Conservation (phyloP, 495 filamentous ascomycete species). For the Podospora comata region DNA sequence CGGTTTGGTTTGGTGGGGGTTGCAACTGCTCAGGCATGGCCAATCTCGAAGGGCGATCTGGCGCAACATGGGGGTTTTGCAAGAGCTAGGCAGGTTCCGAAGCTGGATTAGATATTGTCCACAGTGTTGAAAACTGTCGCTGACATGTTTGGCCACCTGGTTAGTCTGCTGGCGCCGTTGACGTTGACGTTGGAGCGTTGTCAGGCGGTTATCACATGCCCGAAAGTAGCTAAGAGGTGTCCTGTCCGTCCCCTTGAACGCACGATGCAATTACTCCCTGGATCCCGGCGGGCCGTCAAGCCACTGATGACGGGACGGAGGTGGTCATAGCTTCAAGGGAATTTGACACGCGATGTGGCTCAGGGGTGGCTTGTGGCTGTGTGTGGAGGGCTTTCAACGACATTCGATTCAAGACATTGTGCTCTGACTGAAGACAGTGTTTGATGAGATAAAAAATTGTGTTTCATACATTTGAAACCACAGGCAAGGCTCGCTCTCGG, state of each 20-base stretch:
- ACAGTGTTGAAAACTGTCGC: not conserved
- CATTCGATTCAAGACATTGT: not conserved
- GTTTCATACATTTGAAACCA: not conserved
- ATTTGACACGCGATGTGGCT: not conserved
- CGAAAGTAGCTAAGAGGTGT: not conserved
- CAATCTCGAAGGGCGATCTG: constrained; percentile 15
- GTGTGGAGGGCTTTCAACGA: not conserved
- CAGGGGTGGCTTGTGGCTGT: not conserved
- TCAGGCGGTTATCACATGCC: not conserved
- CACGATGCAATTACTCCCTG: not conserved
- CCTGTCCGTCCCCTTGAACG: no score
- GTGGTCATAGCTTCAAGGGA: not conserved
- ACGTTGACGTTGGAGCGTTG: not conserved
- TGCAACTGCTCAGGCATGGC: constrained; percentile 42
- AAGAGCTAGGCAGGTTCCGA: not conserved
- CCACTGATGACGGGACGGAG: no score
- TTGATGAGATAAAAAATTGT: not conserved
- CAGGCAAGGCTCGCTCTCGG: not conserved
- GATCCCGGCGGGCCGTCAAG: not conserved
- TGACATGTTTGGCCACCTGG: not conserved
- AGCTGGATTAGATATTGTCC: not conserved
- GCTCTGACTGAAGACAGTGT: no score
- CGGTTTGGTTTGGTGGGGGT: constrained; percentile 25
- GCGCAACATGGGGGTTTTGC: constrained; percentile 19
- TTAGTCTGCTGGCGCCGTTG: not conserved